phyloP scores from a whole-genome alignment of 2,329 filamentous ascomycete species.

The Penicillium digitatum region DNA sequence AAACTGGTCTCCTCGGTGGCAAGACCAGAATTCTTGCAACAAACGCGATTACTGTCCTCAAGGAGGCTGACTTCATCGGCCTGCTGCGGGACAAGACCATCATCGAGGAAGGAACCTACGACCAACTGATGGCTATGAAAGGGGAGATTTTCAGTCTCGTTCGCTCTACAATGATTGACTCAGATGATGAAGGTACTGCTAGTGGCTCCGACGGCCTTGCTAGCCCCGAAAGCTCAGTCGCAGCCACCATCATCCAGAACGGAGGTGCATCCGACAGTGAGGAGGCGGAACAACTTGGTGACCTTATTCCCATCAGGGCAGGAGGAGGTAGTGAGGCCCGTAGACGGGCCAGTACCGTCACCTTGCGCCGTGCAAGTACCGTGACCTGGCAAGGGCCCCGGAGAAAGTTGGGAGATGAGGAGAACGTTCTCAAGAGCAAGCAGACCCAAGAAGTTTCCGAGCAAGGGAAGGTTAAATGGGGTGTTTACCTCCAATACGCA shows the following conservation, averaged over 20 bases:
- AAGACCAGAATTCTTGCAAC: slow-evolving; percentile 94
- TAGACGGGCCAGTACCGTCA: slow-evolving; percentile 66
- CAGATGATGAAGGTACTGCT: slow-evolving; percentile 45
- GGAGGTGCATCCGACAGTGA: slow-evolving; percentile 54
- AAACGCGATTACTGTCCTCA: slow-evolving; percentile 87
- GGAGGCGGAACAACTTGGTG: slow-evolving; percentile 67
- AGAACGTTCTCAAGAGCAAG: slow-evolving; percentile 67
- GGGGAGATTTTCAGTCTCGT: slow-evolving; percentile 82
- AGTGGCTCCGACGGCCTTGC: slow-evolving; percentile 58
- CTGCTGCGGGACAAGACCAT: slow-evolving; percentile 79
- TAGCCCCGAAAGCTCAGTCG: slow-evolving; percentile 65
- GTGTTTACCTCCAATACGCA: slow-evolving; percentile 89
- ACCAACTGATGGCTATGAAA: slow-evolving; percentile 88
- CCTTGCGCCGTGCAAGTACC: slow-evolving; percentile 82
- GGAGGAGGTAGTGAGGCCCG: slow-evolving; percentile 57
- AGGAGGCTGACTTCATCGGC: slow-evolving; percentile 83
- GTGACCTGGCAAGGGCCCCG: slow-evolving; percentile 83
- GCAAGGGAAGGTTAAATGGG: slow-evolving; percentile 97
- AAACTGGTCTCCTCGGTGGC: slow-evolving; percentile 71
- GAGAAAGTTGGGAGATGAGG: slow-evolving; percentile 79
- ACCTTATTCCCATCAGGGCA: slow-evolving; percentile 69
- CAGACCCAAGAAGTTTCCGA: slow-evolving; percentile 85
- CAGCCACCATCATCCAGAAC: slow-evolving; percentile 50
- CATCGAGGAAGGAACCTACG: slow-evolving; percentile 82
- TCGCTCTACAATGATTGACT: slow-evolving; percentile 60